Percentiles rank a stretch among this genome's conserved stretches.
phyloP scores from a whole-genome alignment of 495 filamentous ascomycete genomes.

The Lophiotrema nucula region DNA sequence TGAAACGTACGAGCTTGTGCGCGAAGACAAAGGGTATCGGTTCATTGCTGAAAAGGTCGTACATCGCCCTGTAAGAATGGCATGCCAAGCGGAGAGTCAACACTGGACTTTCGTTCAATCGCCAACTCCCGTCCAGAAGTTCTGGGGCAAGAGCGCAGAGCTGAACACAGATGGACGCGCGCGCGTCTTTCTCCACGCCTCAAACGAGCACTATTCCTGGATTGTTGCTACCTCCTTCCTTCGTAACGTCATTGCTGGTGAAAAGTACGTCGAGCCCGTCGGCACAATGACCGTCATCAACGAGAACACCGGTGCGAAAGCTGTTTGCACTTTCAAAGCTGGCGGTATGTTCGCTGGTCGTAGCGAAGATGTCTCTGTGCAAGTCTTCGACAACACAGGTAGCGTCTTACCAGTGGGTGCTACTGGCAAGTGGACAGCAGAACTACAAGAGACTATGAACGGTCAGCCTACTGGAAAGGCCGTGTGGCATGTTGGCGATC shows the following conservation, averaged over 20 bases:
- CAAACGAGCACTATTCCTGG: constrained; percentile 80
- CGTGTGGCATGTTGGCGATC: constrained; percentile 72
- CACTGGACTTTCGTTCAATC: constrained; percentile 84
- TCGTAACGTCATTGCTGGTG: constrained; percentile 93
- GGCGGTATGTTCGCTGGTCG: constrained; percentile 96
- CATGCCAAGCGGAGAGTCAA: constrained; percentile 83
- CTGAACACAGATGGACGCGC: constrained; percentile 86
- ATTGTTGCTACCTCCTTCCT: constrained; percentile 81
- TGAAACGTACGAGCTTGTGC: constrained; percentile 90
- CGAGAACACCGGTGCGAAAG: constrained; percentile 76
- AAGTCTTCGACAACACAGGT: constrained; percentile 65
- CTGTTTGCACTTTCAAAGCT: constrained; percentile 79
- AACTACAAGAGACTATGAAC: constrained; percentile 59
- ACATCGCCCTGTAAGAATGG: constrained; percentile 87
- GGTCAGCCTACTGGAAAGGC: constrained; percentile 50
- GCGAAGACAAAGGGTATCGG: constrained; percentile 84
- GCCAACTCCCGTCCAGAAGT: constrained; percentile 87
- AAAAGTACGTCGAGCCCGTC: constrained; percentile 97
- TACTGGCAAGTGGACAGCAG: constrained; percentile 78
- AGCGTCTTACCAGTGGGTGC: constrained; percentile 60
- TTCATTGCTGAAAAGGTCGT: constrained; percentile 90
- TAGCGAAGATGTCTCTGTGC: constrained; percentile 81
- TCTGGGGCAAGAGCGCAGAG: constrained; percentile 97
- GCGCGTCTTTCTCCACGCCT: constrained; percentile 67
- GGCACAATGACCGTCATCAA: constrained; percentile 78